Conservation (phyloP, 176 grass and related monocot species). For the bread wheat (Triticum aestivum) region DNA sequence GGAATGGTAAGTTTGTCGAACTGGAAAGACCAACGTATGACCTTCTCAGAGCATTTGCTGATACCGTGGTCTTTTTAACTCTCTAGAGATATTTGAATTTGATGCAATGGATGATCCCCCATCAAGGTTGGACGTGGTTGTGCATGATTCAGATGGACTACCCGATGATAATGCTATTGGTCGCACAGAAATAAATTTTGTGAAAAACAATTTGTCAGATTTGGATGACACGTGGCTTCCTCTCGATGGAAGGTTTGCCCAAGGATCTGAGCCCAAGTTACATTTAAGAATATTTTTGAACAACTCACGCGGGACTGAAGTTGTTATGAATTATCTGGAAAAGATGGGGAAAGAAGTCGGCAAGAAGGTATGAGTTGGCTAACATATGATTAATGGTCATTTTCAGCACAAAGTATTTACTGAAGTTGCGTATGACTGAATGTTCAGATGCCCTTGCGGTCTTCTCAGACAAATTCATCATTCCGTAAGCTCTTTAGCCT, state of each 20-base stretch:
- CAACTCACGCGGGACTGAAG: slow-evolving; percentile 68
- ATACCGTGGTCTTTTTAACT: slow-evolving; percentile 17
- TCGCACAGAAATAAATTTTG: slow-evolving; percentile 84
- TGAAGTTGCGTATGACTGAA: slow-evolving; percentile 32
- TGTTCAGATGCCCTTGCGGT: slow-evolving; percentile 80
- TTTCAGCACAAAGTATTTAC: slow-evolving; percentile 15
- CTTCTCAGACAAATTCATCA: slow-evolving; percentile 84
- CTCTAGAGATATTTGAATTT: slow-evolving; percentile 93
- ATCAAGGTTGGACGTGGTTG: slow-evolving; percentile 67
- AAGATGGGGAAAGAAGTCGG: slow-evolving; percentile 96
- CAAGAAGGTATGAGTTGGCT: slow-evolving; percentile 70
- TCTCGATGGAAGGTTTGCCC: slow-evolving; percentile 77
- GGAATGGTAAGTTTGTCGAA: slow-evolving; percentile 49
- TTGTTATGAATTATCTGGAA: slow-evolving; percentile 71
- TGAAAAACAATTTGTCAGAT: slow-evolving; percentile 79
- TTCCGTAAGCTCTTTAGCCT: slow-evolving; percentile 89
- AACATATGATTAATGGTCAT: slow-evolving; percentile 7
- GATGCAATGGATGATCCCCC: slow-evolving; percentile 89
- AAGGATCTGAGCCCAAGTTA: slow-evolving; percentile 71
- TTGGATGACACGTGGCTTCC: slow-evolving; percentile 80
- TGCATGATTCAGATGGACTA: slow-evolving; percentile 75
- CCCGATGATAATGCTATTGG: slow-evolving; percentile 56
- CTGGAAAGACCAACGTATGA: neutral
- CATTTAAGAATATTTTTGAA: slow-evolving; percentile 76
- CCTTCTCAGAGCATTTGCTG: slow-evolving; percentile 30